These are phyloP conservation scores for Corynascus novoguineensis DNA, from an alignment of 495 filamentous ascomycete species.

Conservation along the genomic window DNA sequence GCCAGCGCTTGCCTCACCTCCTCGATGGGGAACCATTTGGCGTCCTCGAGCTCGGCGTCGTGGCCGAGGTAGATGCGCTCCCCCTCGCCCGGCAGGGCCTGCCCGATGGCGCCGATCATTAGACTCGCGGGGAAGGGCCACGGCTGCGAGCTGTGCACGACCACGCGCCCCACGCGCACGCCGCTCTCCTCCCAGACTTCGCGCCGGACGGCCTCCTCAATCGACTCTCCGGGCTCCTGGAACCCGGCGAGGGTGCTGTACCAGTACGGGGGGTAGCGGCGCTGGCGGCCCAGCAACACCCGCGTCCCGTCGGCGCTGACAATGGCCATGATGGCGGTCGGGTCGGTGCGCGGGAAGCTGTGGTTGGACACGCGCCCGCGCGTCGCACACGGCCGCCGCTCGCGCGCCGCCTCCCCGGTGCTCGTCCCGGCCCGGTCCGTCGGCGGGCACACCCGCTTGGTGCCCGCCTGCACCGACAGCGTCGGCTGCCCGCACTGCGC, in stretches of 20 bases:
- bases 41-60: slow-evolving; percentile 86
- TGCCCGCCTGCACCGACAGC: slow-evolving; percentile 79
- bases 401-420: slow-evolving; percentile 21
- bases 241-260: slow-evolving; percentile 92
- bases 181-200: slow-evolving; percentile 97
- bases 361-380: slow-evolving; percentile 73
- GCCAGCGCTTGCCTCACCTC: slow-evolving; percentile 61
- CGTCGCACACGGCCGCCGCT: slow-evolving; percentile 69
- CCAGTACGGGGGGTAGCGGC: slow-evolving; percentile 77
- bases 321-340: slow-evolving; percentile 91
- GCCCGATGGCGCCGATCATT: slow-evolving; percentile 92
- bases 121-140: slow-evolving; percentile 63
- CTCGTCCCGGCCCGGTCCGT: slow-evolving; percentile 54
- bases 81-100: slow-evolving; percentile 67
- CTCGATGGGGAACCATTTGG: slow-evolving; percentile 73
- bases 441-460: slow-evolving; percentile 84
- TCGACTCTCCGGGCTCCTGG: slow-evolving; percentile 86
- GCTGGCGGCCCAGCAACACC: slow-evolving; percentile 78
- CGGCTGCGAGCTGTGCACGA: slow-evolving; percentile 89
- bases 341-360: slow-evolving; percentile 89
- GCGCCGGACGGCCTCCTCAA: slow-evolving; percentile 90
- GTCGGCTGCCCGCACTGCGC: slow-evolving; percentile 80
- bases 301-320: slow-evolving; percentile 67
- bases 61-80: slow-evolving; percentile 79
- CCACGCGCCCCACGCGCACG: slow-evolving; percentile 75